phyloP scores from a whole-genome alignment of 805 yeast species.

The Kurtzmaniella cleridarum region DNA sequence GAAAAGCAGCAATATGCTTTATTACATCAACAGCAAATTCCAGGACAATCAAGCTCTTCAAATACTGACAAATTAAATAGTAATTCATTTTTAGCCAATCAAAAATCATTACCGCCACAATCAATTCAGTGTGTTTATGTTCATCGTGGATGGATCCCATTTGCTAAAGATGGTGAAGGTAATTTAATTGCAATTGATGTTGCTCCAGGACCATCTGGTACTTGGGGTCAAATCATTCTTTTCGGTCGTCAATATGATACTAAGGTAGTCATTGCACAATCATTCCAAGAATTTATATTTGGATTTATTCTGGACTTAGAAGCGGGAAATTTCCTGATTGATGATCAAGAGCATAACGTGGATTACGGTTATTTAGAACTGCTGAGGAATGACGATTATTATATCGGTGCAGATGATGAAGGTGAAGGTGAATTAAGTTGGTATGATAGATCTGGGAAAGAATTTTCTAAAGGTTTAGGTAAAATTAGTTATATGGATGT shows the following conservation, averaged over 20 bases:
- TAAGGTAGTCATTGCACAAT: conserved; percentile 33
- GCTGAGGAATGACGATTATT: conserved; percentile 35
- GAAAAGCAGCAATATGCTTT: conserved; percentile 30
- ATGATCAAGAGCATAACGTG: conserved; percentile 27
- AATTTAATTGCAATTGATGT: conserved; percentile 40
- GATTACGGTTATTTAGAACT: conserved; percentile 31
- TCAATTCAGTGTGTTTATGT: conserved; percentile 31
- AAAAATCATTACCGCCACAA: conserved; percentile 34
- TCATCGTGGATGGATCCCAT: conserved; percentile 38
- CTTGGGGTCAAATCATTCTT: conserved; percentile 39
- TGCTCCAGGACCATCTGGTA: conserved; percentile 32
- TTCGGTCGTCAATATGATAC: conserved; percentile 43
- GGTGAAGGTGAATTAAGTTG: conserved; percentile 38
- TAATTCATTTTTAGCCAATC: conserved; percentile 26
- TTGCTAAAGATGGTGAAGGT: conserved; percentile 37
- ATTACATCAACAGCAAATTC: conserved; percentile 18
- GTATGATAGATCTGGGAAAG: conserved; percentile 31
- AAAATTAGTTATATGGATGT: conserved; percentile 37
- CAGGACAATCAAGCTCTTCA: conserved; percentile 2
- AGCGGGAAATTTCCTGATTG: conserved; percentile 36
- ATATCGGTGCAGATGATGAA: conserved; percentile 42
- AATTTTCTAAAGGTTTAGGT: conserved; percentile 24
- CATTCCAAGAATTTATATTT: conserved; percentile 36
- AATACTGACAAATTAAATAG: conserved; percentile 2
- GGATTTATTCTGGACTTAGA: conserved; percentile 36